Base-by-base conservation (phyloP, 495 filamentous ascomycete genomes). In the Tuber aestivum region DNA sequence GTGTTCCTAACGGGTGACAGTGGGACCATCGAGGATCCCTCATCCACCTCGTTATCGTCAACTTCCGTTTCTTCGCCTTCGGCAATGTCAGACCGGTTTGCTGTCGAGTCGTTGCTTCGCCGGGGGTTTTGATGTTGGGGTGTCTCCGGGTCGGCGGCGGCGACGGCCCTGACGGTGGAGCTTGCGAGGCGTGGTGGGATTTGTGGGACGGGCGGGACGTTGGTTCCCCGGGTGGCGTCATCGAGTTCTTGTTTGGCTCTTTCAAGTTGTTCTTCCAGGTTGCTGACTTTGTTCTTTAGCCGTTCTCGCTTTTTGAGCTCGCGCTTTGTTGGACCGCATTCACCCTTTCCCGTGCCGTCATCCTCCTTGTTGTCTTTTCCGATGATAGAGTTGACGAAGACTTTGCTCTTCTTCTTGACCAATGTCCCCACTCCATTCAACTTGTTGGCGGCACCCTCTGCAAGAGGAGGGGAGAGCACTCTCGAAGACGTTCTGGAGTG, bases 221-320 rank as follows among this genome's bases (percentile, higher is more conserved):
- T 79, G 16, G 72, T 50, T 7, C 27, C 48, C 68, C 74, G 74
- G 20, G 79, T 40, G 38, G 70, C 76, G 5, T 35, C 74, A 56
- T 75, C 80, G 23, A 82, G 76, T 72, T 82, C 81, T 14, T 72
- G 75, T 23, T 70, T 73, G 4, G 79, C 81, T 27, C 72, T 79
- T 23, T 79, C 75, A 16, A 82, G 75, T 40, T 82, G 74, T 40
- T 82, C 77, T 69, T 82, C 80, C 20, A 82, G 77, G 73, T 77
- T 77, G 38, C 80, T 80, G 41, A 82, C 81, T 69, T 77, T 82
- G 56, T 82, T 82, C 68, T 73, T 72, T 69, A 82, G 81, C 10
- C 73, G 80, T 74, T 82, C 80, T 41, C 77, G 72, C 41, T 77
- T 78, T 73, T 76, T 79, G 20, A 82, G 41, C 18, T 82, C 80